A percentile compares a stretch with the other conserved stretches of the same genome.
Conservation (phyloP, 2,329 filamentous ascomycete genomes). For the Aspergillus novoparasiticus region DNA sequence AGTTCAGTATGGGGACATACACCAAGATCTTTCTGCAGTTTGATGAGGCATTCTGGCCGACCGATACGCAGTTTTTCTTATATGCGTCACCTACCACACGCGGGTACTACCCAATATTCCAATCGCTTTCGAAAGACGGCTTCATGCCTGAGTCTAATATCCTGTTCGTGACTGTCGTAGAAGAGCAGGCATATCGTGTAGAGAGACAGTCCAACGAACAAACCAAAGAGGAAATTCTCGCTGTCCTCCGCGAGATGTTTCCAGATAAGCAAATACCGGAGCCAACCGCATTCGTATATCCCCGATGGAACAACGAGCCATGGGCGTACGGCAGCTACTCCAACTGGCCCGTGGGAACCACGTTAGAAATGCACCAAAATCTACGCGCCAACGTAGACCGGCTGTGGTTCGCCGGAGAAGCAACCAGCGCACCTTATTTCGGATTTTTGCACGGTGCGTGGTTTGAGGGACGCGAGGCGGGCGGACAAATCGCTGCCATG, state of each 20-base stretch:
- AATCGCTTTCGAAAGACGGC: constrained; percentile 60
- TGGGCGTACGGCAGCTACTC: constrained; percentile 66
- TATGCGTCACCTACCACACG: constrained; percentile 52
- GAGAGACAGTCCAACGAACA: constrained; percentile 62
- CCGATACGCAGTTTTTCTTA: constrained; percentile 54
- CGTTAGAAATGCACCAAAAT: constrained; percentile 67
- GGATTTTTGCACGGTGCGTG: constrained; percentile 67
- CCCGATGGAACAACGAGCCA: constrained; percentile 56
- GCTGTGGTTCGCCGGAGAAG: constrained; percentile 68
- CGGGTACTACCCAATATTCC: constrained; percentile 63
- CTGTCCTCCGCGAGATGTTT: constrained; percentile 64
- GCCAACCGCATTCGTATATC: constrained; percentile 62
- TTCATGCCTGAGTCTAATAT: constrained; percentile 66
- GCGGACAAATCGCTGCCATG: constrained; percentile 35
- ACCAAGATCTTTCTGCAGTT: constrained; percentile 74
- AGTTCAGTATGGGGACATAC: constrained; percentile 70
- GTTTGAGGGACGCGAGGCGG: constrained; percentile 58
- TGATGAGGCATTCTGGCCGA: constrained; percentile 65
- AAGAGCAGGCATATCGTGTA: constrained; percentile 58
- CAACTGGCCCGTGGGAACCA: constrained; percentile 67
- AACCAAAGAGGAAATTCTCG: constrained; percentile 60
- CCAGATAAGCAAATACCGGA: constrained; percentile 60
- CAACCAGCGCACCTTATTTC: constrained; percentile 63
- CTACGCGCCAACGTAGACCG: constrained; percentile 63
- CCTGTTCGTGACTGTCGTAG: constrained; percentile 65